A percentile compares a stretch with the other conserved stretches of the same genome.
Evolutionary conservation across 2,329 filamentous ascomycete species (phyloP).

Genomic region (Exophiala oligosperma): DNA sequence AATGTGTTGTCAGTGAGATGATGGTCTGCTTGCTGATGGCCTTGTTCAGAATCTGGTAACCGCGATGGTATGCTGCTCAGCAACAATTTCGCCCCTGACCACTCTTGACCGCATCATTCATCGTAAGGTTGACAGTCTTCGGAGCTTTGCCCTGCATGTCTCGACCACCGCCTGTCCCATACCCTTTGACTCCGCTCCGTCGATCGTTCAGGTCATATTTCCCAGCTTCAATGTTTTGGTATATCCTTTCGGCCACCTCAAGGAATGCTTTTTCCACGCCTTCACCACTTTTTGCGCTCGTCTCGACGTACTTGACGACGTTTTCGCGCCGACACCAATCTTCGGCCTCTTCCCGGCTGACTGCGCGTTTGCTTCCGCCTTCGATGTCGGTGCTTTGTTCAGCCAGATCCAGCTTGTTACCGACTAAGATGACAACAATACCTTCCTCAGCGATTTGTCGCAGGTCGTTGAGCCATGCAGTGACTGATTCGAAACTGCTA

Average conservation of each 20-base stretch:
- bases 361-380: slow-evolving; percentile 61
- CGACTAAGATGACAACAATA: slow-evolving; percentile 91
- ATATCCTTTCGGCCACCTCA: slow-evolving; percentile 91
- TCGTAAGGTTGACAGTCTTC: slow-evolving; percentile 45
- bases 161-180: slow-evolving; percentile 41
- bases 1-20: too few species aligned
- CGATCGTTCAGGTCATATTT: slow-evolving; percentile 93
- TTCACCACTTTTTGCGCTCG: slow-evolving; percentile 91
- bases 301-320: slow-evolving; percentile 92
- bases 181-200: slow-evolving; percentile 82
- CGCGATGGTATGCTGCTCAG: slow-evolving; percentile 4
- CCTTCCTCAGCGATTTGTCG: slow-evolving; percentile 93
- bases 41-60: neutral
- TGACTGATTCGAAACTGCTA: slow-evolving; percentile 82
- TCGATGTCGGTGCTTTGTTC: slow-evolving; percentile 36
- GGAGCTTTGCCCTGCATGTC: slow-evolving; percentile 34
- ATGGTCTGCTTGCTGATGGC: too few species aligned
- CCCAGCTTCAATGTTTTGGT: slow-evolving; percentile 92
- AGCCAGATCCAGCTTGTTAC: slow-evolving; percentile 89
- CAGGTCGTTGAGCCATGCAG: slow-evolving; percentile 90
- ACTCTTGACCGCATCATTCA: slow-evolving; percentile 50
- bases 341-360: slow-evolving; percentile 78
- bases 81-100: slow-evolving; percentile 36
- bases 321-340: slow-evolving; percentile 86
- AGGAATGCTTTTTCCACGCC: slow-evolving; percentile 92